phyloP scores from a whole-genome alignment of 306 rosid genomes.

The Argentina anserina region DNA sequence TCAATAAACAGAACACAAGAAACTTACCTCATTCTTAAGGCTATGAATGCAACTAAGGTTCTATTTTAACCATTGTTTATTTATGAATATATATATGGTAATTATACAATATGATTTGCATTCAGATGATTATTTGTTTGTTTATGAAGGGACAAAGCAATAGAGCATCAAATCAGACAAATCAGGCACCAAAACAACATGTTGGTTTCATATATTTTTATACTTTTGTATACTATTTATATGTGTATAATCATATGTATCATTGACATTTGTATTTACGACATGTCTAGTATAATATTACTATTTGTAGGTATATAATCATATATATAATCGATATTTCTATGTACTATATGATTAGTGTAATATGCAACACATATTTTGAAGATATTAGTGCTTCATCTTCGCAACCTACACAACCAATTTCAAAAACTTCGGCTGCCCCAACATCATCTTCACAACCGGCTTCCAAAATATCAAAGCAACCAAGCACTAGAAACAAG shows the following conservation, averaged over 20 bases:
- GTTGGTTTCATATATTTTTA: too few relatives aligned
- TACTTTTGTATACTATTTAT: too few relatives aligned
- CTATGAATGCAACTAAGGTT: background rate
- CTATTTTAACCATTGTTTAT: too few relatives aligned
- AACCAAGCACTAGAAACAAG: background rate
- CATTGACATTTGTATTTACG: too few relatives aligned
- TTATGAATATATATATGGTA: too few relatives aligned
- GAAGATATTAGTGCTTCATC: background rate
- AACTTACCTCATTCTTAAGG: background rate
- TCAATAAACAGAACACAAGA: background rate
- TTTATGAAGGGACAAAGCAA: background rate
- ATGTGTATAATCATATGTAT: too few relatives aligned
- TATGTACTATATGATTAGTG: background rate
- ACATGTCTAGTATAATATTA: too few relatives aligned
- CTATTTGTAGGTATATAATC: too few relatives aligned
- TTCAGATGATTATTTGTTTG: background rate
- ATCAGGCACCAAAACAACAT: background rate
- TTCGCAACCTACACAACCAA: background rate
- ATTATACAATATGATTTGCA: background rate
- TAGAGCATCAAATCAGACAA: background rate
- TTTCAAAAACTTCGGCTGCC: background rate
- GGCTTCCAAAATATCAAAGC: background rate
- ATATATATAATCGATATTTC: too few relatives aligned
- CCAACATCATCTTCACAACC: background rate
- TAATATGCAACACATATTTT: background rate